Percentiles rank a stretch among this genome's conserved stretches.
These are phyloP conservation scores for Metschnikowia arizonensis DNA, from an alignment of 805 yeast genomes.

Conservation along the genomic window DNA sequence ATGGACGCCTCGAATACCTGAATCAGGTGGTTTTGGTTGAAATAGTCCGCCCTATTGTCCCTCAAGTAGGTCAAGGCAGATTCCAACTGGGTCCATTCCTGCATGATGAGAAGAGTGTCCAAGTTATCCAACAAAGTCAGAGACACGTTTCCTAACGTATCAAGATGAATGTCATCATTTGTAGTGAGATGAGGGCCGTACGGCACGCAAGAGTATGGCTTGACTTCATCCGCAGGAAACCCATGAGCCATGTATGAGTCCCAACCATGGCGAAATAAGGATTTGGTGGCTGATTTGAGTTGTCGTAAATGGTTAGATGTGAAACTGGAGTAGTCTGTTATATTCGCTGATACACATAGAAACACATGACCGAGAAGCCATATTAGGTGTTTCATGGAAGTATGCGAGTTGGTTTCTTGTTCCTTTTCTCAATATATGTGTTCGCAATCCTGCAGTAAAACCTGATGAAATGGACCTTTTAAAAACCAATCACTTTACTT, in stretches of 20 bases:
- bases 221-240: conserved; percentile 78
- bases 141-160: conserved; percentile 80
- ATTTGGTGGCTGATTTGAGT: conserved; percentile 44
- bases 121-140: conserved; percentile 74
- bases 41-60: conserved; percentile 41
- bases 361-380: conserved; percentile 1
- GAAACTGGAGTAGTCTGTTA: conserved; percentile 23
- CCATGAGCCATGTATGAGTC: conserved; percentile 61
- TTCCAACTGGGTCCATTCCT: conserved; percentile 54
- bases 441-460: conserved; percentile 1
- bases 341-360: background rate
- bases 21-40: conserved; percentile 63
- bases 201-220: conserved; percentile 68
- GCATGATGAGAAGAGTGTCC: conserved; percentile 73
- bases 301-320: conserved; percentile 34
- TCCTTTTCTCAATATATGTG: background rate
- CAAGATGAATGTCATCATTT: conserved; percentile 59
- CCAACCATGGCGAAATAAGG: conserved; percentile 74
- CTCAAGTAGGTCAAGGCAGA: conserved; percentile 26
- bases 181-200: conserved; percentile 59
- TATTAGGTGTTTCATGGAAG: background rate
- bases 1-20: conserved; percentile 89
- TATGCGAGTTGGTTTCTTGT: background rate
- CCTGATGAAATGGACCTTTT: too few species aligned
- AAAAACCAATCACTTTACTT: too few species aligned